Conservation (phyloP, 2,329 filamentous ascomycete genomes). For the Coniochaeta hoffmannii region DNA sequence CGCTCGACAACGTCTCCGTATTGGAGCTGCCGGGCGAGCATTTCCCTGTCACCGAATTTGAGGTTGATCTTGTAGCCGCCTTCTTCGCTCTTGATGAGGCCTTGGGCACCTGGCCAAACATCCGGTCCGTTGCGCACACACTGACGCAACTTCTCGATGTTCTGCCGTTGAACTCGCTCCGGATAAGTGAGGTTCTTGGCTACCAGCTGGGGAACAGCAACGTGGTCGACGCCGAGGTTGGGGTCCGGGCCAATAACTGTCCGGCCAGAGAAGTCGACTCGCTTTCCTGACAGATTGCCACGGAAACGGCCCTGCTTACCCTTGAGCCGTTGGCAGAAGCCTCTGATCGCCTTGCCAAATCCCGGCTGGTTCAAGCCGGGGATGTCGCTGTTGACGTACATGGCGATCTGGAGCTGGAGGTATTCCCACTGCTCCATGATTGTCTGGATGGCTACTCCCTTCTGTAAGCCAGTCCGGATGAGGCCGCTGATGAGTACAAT, state of each 20-base stretch:
- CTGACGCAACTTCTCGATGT: conserved; percentile 71
- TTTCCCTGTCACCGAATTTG: conserved; percentile 64
- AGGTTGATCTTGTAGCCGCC: conserved; percentile 64
- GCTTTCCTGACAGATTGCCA: conserved; percentile 94
- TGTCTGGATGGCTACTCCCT: conserved; percentile 76
- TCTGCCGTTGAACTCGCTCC: conserved; percentile 77
- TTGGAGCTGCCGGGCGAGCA: conserved; percentile 65
- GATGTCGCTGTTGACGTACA: conserved; percentile 97
- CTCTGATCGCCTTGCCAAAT: conserved; percentile 80
- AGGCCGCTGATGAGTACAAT: conserved; percentile 89
- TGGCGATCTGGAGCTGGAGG: conserved; percentile 86
- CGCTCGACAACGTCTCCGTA: conserved; percentile 88
- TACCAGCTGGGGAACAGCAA: conserved; percentile 85
- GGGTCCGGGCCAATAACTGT: conserved; percentile 98
- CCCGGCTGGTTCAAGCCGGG: conserved; percentile 86
- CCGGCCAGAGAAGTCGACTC: conserved; percentile 95
- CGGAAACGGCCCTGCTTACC: conserved; percentile 96
- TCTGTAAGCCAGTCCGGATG: conserved; percentile 73
- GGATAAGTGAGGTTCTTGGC: conserved; percentile 96
- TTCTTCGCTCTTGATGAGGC: conserved; percentile 61
- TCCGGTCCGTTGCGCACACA: conserved; percentile 69
- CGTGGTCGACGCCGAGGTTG: conserved; percentile 87
- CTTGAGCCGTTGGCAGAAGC: conserved; percentile 91
- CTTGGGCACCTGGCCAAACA: conserved; percentile 83
- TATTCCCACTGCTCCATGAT: conserved; percentile 99